phyloP scores from a whole-genome alignment of 352 stramenopile species.

The Globisporangium alternatum region DNA sequence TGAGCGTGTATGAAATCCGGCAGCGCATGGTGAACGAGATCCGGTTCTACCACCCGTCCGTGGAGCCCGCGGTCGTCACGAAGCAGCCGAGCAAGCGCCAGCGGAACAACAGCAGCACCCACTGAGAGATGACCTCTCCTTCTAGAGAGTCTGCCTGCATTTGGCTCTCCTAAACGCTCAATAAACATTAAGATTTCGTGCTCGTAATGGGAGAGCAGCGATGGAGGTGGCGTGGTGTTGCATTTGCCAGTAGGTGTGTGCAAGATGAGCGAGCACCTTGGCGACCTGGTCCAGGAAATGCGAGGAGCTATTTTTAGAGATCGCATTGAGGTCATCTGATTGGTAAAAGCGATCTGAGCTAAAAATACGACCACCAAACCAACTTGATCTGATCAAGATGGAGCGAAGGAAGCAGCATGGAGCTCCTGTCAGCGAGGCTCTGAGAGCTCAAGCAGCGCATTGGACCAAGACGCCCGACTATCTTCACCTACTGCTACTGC shows the following conservation, averaged over 20 bases:
- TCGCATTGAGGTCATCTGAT: background rate
- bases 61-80: constrained; percentile 12
- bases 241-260: background rate
- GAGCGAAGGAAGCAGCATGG: background rate
- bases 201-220: background rate
- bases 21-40: constrained; percentile 81
- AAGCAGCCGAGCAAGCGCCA: constrained; percentile 19
- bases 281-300: too few relatives aligned
- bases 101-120: constrained; percentile 11
- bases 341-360: background rate
- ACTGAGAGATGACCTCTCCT: background rate
- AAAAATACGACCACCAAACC: background rate
- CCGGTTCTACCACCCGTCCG: constrained; percentile 65
- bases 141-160: background rate
- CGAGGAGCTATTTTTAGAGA: background rate
- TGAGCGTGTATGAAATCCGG: constrained; percentile 77
- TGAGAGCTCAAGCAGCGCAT: background rate
- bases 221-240: background rate
- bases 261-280: background rate
- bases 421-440: background rate
- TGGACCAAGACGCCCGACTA: background rate
- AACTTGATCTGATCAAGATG: constrained; percentile 1
- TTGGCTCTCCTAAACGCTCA: constrained; percentile 2
- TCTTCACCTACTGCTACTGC: background rate
- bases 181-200: constrained; percentile 7